Percentiles rank a stretch among this genome's conserved stretches.
phyloP scores from a whole-genome alignment of 176 grass and related monocot genomes.

The sorghum (Sorghum bicolor) region Sorghum_bicolor_NCBIv3 NC_012872.2:65257501-65258000 shows the following conservation, averaged over 20 bases:
- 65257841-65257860: slow-evolving; percentile 81
- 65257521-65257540: slow-evolving; percentile 57
- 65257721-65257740: slow-evolving; percentile 43
- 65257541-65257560: slow-evolving; percentile 93
- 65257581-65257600: slow-evolving; percentile 78
- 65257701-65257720: slow-evolving; percentile 74
- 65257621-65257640: slow-evolving; percentile 83
- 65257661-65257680: slow-evolving; percentile 51
- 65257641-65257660: slow-evolving; percentile 64
- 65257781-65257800: slow-evolving; percentile 26
- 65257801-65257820: slow-evolving; percentile 69
- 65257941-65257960: slow-evolving; percentile 84
- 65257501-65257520: neutral
- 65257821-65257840: slow-evolving; percentile 80
- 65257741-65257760: slow-evolving; percentile 88
- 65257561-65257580: slow-evolving; percentile 76
- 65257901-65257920: slow-evolving; percentile 68
- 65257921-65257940: slow-evolving; percentile 45
- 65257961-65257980: slow-evolving; percentile 50
- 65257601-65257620: slow-evolving; percentile 93
- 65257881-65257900: slow-evolving; percentile 39
- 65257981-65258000: slow-evolving; percentile 48
- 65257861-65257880: slow-evolving; percentile 38
- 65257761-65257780: slow-evolving; percentile 80
- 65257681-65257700: slow-evolving; percentile 66